Conservation (phyloP, 306 rosid species). For the Rosa rugosa region DNA sequence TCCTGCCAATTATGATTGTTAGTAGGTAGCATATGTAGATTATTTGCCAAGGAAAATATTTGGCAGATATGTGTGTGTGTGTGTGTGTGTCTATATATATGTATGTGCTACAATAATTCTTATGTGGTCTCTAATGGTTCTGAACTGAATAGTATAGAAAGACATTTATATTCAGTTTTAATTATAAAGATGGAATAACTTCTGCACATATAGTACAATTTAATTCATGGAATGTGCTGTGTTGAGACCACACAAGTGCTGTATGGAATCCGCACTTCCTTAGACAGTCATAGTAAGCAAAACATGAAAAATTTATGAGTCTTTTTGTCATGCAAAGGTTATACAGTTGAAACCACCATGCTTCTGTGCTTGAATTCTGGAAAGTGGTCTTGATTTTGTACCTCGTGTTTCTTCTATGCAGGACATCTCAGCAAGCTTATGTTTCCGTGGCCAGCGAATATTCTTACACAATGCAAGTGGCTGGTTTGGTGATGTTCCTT, state of each 20-base stretch:
- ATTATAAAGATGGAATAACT: background rate
- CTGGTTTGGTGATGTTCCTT: slow-evolving; percentile 85
- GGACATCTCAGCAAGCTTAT: slow-evolving; percentile 71
- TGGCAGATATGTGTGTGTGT: background rate
- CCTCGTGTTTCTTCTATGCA: slow-evolving; percentile 40
- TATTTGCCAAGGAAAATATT: background rate
- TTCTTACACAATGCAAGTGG: slow-evolving; percentile 89
- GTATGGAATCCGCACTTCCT: background rate
- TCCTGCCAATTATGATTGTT: background rate
- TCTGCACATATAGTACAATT: background rate
- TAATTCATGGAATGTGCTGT: background rate
- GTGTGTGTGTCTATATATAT: no score
- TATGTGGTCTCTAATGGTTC: background rate
- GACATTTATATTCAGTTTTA: background rate
- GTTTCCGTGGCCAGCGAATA: slow-evolving; percentile 93
- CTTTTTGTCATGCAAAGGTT: slow-evolving; percentile 2
- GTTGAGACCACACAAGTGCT: background rate
- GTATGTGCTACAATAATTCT: background rate
- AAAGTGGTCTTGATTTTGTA: slow-evolving; percentile 15
- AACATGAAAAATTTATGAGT: background rate
- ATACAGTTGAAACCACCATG: background rate
- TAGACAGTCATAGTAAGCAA: background rate
- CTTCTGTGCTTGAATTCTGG: background rate
- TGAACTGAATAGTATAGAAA: background rate
- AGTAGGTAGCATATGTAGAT: slow-evolving; percentile 5